Evolutionary conservation across 2,329 filamentous ascomycete species (phyloP).

Genomic region (Xylariaceae sp.): DNA sequence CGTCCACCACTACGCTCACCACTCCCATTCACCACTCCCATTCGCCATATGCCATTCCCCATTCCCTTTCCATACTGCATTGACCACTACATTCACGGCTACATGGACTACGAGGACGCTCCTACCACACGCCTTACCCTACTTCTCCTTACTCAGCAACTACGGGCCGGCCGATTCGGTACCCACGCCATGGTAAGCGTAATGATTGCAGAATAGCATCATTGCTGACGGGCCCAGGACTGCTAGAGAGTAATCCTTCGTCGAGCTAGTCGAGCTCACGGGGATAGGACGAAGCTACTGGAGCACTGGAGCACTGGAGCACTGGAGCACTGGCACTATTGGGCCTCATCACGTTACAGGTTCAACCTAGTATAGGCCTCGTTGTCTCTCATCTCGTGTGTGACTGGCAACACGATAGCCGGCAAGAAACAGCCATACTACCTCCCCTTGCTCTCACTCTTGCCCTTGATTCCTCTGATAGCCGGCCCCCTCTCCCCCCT

Average conservation of each 20-base stretch:
- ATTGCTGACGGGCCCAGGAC: conserved; percentile 1
- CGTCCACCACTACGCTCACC: no score
- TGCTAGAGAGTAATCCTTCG: background rate
- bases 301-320: no score
- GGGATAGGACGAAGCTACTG: no score
- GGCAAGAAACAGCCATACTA: background rate
- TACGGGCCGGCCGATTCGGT: conserved; percentile 5
- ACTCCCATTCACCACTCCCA: no score
- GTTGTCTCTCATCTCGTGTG: conserved; percentile 5
- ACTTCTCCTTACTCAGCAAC: conserved; percentile 11
- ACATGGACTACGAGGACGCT: conserved; percentile 4
- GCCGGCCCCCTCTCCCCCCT: no score
- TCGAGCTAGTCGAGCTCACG: background rate
- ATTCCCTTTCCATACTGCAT: no score
- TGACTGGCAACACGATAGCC: background rate
- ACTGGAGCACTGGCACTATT: no score
- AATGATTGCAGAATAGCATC: conserved; percentile 1
- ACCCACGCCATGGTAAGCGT: conserved; percentile 11
- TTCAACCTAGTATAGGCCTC: background rate
- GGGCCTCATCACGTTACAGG: background rate
- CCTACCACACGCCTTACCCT: background rate
- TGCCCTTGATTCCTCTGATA: background rate
- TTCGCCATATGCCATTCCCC: no score
- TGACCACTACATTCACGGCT: background rate
- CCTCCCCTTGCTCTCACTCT: background rate